Evolutionary conservation across 2,329 filamentous ascomycete genomes (phyloP), one percentile per base, ranked within the genome.

Genomic region (Fusarium clavum): DNA sequence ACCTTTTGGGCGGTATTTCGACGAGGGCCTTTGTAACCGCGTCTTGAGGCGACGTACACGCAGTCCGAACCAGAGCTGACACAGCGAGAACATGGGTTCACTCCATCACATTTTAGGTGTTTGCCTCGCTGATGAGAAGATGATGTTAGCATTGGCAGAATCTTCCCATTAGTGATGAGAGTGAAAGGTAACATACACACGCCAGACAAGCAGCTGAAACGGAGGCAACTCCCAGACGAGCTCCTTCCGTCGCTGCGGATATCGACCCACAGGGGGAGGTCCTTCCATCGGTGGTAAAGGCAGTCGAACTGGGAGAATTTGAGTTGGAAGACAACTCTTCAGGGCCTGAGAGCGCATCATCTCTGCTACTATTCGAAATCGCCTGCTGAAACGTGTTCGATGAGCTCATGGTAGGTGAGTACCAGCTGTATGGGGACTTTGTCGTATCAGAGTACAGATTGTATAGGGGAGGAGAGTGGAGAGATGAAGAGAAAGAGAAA

Each of bases 101-200:
- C 80, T 29, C 91, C 91, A 78, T 94, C 91, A 77, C 92, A 94
- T 77, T 93, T 94, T 51, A 94, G 84, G 78, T 94, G 92, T 75
- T 92, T 89, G 69, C 77, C 81, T 54, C 87, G 83, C 87, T 89
- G 76, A 34, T 27, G 25, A 14, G 38, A 27, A 27, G 29, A 34
- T 16, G 22, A 57, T 45, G 62, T 72, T 40, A 70, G 69, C 18
- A 44, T 40, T 54, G 30, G 38, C 25, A 22, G 9, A 34, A 7
- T 18, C 27, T 20, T 22, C 22, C 22, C 22, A 14, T 48, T 24
- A 59, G 29, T 44, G 25, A 27, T 10, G 20, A 6, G 12, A 16
- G 13, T 20, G 32, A 22, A 38, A 38, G 13, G 32, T 34, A 32
- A 80, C 85, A 80, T 81, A 88, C 86, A 77, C 86, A 88, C 59